Evolutionary conservation across 75 land plant species (phyloP), one percentile per base, ranked within the genome.

Genomic region (Gnetum montanum): DNA sequence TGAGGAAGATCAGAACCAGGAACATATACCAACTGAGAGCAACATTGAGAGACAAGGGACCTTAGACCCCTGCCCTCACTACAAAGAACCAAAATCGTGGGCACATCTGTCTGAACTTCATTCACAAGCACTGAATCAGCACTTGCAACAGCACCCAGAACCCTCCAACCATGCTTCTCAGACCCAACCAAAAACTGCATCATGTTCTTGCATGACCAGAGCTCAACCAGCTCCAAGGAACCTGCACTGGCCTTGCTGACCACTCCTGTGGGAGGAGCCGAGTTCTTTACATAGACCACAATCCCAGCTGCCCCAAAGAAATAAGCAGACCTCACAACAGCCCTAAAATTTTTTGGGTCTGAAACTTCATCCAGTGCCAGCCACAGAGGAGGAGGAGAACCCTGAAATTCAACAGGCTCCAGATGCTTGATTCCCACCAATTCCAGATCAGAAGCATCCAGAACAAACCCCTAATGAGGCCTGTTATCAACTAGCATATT

Each of bases 241-340:
- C 96, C 96, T 10, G 98, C 96, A 72, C 98, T 94, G n/a, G 98
- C 98, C 61, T 94, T 94, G 72, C 91, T 85, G 50, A 94, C 98
- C 43, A 94, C 98, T 4, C 97, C 98, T 68, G 91, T 94, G 61
- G 90, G 65, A 29, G 98, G 98, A 36, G 98, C 98, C 33, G 98
- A 94, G 58, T 94, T 94, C 66, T 94, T 94, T 1, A 96, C 91
- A 72, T 96, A 94, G 1, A 94, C 66, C 5, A 94, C 75, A 25
- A 94, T 83, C 7, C 98, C 98, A 2, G 70, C 52, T 11, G 80
- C 96, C 20, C 98, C 98, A 68, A 94, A 86, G 55, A 82, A 94
- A 51, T 90, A 85, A 31, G 97, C 71, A 20, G 98, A 94, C 41
- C 98, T 68, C 8, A 90, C 59, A 13, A 94, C 84, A 0, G 98